A percentile compares a stretch with the other conserved stretches of the same genome.
Evolutionary conservation across 768 basidiomycete genomes (phyloP).

Genomic region (Solioccasus polychromus): DNA sequence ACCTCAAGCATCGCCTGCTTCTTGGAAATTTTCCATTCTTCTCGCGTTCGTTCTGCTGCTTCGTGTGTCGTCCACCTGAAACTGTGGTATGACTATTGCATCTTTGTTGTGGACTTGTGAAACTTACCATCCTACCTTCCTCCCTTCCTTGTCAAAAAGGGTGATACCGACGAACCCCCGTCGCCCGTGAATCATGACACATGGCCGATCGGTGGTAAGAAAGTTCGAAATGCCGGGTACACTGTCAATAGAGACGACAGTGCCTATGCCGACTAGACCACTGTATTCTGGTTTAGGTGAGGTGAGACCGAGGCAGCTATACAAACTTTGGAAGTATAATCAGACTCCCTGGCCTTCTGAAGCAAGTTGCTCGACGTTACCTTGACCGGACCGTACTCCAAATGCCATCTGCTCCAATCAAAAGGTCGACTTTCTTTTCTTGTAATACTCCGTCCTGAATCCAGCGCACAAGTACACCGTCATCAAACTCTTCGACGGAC

Average conservation of each 20-base stretch:
- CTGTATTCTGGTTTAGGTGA: slow-evolving; percentile 28
- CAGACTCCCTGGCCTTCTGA: neutral
- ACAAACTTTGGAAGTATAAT: slow-evolving; percentile 20
- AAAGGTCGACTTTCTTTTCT: slow-evolving; percentile 28
- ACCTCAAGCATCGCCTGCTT: slow-evolving; percentile 20
- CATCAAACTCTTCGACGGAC: slow-evolving; percentile 22
- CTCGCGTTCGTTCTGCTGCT: slow-evolving; percentile 23
- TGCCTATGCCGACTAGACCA: slow-evolving; percentile 25
- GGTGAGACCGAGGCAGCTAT: slow-evolving; percentile 14
- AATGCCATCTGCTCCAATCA: slow-evolving; percentile 31
- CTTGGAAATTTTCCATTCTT: slow-evolving; percentile 28
- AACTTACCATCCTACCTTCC: slow-evolving; percentile 25
- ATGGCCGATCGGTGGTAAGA: slow-evolving; percentile 21
- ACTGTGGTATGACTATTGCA: neutral
- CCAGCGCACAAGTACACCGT: slow-evolving; percentile 29
- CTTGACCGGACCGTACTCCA: slow-evolving; percentile 29
- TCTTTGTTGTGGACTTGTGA: neutral
- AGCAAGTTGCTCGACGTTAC: slow-evolving; percentile 4
- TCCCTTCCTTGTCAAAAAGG: slow-evolving; percentile 24
- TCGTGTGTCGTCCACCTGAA: slow-evolving; percentile 31
- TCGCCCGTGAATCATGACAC: slow-evolving; percentile 29
- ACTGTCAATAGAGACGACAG: slow-evolving; percentile 13
- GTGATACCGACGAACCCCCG: slow-evolving; percentile 28
- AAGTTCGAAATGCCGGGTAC: slow-evolving; percentile 21
- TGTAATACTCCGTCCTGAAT: slow-evolving; percentile 14